Percentiles rank a stretch among this genome's conserved stretches.
phyloP scores from a whole-genome alignment of 116 monocot genomes.

The Papilionanthe hybrid region DNA sequence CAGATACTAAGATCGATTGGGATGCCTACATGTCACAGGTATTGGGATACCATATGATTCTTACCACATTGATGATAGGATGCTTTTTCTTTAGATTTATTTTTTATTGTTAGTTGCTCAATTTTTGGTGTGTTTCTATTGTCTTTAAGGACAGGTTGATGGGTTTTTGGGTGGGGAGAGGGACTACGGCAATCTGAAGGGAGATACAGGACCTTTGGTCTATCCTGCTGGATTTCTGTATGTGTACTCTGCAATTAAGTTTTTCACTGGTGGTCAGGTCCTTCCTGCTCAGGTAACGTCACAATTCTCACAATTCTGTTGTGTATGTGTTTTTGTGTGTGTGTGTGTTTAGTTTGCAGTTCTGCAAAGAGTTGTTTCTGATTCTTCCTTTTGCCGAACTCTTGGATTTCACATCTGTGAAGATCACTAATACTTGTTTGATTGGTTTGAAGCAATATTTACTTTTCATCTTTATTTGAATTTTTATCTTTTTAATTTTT shows the following conservation, averaged over 20 bases:
- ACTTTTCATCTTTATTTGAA: neutral
- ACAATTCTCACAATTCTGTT: slow-evolving; percentile 1
- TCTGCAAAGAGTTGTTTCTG: neutral
- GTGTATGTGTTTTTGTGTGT: neutral
- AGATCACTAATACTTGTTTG: neutral
- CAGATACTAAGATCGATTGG: slow-evolving; percentile 99
- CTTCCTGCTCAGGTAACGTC: slow-evolving; percentile 73
- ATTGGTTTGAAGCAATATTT: neutral
- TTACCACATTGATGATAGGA: neutral
- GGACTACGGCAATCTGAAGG: slow-evolving; percentile 81
- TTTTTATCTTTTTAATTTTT: neutral
- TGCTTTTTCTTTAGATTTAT: neutral
- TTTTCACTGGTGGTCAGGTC: slow-evolving; percentile 68
- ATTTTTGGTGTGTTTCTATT: slow-evolving; percentile 4
- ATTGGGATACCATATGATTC: neutral
- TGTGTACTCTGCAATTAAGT: slow-evolving; percentile 64
- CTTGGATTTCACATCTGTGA: neutral
- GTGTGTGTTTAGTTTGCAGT: too few relatives aligned
- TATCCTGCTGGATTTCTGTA: slow-evolving; percentile 97
- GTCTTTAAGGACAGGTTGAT: slow-evolving; percentile 48
- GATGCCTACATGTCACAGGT: slow-evolving; percentile 99
- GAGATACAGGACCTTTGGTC: slow-evolving; percentile 91
- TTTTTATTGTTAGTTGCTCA: neutral
- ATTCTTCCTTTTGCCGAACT: neutral
- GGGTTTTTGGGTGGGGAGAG: slow-evolving; percentile 86